Evolutionary conservation across 257 asterid species (phyloP).

Genomic region (Solanum appendiculatum): DNA sequence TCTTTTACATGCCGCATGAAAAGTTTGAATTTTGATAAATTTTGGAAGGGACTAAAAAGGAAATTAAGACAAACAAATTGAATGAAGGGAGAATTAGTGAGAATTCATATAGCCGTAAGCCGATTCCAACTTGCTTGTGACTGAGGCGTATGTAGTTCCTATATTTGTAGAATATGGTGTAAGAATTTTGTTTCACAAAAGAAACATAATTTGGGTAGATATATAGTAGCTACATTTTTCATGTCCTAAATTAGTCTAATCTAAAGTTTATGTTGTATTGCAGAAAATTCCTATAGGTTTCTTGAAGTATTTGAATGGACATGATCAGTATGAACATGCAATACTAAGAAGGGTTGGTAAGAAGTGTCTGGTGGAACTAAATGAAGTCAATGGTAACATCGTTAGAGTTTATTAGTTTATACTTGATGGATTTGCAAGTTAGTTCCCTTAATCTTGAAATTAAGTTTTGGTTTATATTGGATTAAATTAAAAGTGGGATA

Average conservation of each 20-base stretch:
- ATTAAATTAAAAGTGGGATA: not conserved
- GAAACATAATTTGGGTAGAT: not conserved
- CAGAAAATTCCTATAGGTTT: constrained; percentile 1
- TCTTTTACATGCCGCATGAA: not conserved
- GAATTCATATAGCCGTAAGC: not conserved
- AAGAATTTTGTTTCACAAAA: not conserved
- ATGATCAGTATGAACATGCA: not conserved
- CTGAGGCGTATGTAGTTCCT: not conserved
- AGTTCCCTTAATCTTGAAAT: not conserved
- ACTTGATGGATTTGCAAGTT: not conserved
- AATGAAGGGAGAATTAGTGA: not conserved
- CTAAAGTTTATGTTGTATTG: not conserved
- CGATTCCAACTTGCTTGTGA: not conserved
- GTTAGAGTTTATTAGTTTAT: not conserved
- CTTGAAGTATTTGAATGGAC: not conserved
- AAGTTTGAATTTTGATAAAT: too few species aligned
- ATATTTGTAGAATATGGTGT: not conserved
- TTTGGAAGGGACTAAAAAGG: not conserved
- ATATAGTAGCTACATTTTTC: not conserved
- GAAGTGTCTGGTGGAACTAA: not conserved
- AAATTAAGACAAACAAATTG: not conserved
- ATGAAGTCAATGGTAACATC: not conserved
- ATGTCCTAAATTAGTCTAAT: not conserved
- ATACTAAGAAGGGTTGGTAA: not conserved
- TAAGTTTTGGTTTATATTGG: not conserved